Conservation (phyloP, 306 rosid genomes). For the Citrullus amarus region DNA sequence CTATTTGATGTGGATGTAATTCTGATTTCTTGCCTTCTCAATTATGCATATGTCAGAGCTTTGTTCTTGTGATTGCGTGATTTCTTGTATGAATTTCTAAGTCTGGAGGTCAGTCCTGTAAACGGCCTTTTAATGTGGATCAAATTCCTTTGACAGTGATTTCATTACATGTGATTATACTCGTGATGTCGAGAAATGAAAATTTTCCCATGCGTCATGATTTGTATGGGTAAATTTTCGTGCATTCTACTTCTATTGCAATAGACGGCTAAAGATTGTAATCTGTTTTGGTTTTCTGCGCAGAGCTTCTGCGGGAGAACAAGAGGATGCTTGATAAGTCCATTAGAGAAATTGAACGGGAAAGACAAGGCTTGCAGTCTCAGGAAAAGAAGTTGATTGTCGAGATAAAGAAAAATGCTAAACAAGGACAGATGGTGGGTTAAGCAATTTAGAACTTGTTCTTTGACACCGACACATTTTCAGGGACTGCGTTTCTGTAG, state of each 20-base stretch:
- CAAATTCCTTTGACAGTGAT: background rate
- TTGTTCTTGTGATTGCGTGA: no score
- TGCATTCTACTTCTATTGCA: background rate
- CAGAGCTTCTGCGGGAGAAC: conserved; percentile 14
- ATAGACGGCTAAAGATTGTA: background rate
- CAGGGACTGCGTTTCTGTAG: background rate
- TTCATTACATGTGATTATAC: background rate
- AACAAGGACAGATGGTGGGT: conserved; percentile 18
- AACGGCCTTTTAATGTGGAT: background rate
- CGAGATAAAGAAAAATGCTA: conserved; percentile 18
- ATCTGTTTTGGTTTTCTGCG: background rate
- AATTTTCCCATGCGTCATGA: background rate
- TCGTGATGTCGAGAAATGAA: background rate
- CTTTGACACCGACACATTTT: background rate
- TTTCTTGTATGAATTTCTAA: background rate
- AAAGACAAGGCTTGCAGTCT: conserved; percentile 15
- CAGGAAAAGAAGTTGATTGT: conserved; percentile 15
- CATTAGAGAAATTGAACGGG: conserved; percentile 15
- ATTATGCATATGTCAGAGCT: background rate
- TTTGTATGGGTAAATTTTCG: background rate
- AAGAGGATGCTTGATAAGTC: conserved; percentile 16
- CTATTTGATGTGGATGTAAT: background rate
- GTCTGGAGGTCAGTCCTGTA: background rate
- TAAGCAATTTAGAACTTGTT: background rate
- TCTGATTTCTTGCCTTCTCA: background rate